Evolutionary conservation across 78 protist genomes (phyloP).

Genomic region (Dictyostelium citrinum): DNA sequence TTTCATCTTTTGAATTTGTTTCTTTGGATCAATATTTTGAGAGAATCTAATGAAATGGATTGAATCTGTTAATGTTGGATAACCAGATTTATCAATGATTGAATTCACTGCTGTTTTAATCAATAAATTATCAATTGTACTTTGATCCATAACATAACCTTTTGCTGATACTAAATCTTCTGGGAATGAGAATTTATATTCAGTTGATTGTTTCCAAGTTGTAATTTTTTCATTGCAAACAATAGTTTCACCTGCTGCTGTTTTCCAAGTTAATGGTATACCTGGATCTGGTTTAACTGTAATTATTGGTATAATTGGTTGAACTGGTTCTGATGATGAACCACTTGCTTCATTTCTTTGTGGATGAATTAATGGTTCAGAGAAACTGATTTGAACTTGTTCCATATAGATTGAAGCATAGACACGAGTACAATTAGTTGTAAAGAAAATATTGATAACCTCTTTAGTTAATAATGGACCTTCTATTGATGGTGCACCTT

Average conservation of each 20-base stretch:
- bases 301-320: not conserved
- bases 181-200: conserved; percentile 38
- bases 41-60: conserved; percentile 2
- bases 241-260: not conserved
- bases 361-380: not conserved
- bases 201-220: not conserved
- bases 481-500: conserved; percentile 1
- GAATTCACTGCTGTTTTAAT: not conserved
- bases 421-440: not conserved
- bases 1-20: not conserved
- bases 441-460: not conserved
- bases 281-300: conserved; percentile 53
- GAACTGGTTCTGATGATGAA: not conserved
- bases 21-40: conserved; percentile 38
- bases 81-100: not conserved
- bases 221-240: not conserved
- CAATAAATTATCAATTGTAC: not conserved
- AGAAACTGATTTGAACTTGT: not conserved
- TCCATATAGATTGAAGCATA: not conserved
- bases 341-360: not conserved
- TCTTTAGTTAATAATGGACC: conserved; percentile 1
- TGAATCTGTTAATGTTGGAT: not conserved
- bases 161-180: not conserved
- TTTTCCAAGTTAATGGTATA: conserved; percentile 3
- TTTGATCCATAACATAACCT: conserved; percentile 24